Evolutionary conservation across 371 early-diverging fungal species (phyloP).

Genomic region (Rhizopus arrhizus): DNA sequence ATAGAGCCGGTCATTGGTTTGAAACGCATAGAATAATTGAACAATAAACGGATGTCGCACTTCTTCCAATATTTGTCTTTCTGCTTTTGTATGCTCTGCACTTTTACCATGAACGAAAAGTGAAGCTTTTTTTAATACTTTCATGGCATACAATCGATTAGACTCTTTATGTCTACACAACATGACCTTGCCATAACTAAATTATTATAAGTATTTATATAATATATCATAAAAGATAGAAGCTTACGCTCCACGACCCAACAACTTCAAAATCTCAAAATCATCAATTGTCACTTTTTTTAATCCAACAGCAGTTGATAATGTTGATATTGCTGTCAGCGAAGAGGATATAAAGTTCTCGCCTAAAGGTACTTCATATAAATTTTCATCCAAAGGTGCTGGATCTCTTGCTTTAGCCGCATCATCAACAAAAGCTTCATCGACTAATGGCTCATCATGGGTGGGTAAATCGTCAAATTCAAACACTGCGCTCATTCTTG

Average conservation of each 20-base stretch:
- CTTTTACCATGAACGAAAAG: slow-evolving; percentile 71
- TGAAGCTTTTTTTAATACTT: slow-evolving; percentile 87
- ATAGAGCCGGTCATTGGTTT: slow-evolving; percentile 87
- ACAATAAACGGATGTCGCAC: slow-evolving; percentile 93
- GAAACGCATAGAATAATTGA: slow-evolving; percentile 92
- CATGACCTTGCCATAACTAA: slow-evolving; percentile 50
- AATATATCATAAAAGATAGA: not conserved
- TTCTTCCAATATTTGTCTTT: slow-evolving; percentile 75
- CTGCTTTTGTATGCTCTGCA: slow-evolving; percentile 74
- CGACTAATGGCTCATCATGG: slow-evolving; percentile 11
- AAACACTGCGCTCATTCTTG: slow-evolving; percentile 48
- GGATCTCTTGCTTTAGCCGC: slow-evolving; percentile 32
- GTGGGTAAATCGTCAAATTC: slow-evolving; percentile 47
- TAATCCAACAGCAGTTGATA: slow-evolving; percentile 18
- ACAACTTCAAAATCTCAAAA: slow-evolving; percentile 88
- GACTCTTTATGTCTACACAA: slow-evolving; percentile 45
- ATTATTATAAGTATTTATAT: not conserved
- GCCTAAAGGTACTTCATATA: slow-evolving; percentile 44
- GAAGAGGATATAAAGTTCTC: slow-evolving; percentile 45
- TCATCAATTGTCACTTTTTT: slow-evolving; percentile 83
- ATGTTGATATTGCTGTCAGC: slow-evolving; percentile 25
- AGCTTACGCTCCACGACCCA: slow-evolving; percentile 84
- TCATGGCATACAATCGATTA: slow-evolving; percentile 84
- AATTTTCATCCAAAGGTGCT: slow-evolving; percentile 32
- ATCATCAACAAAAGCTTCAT: slow-evolving; percentile 46